These are phyloP conservation scores for Taphrina flavorubra DNA, from an alignment of 1,139 yeast genomes.

Conservation along the genomic window DNA sequence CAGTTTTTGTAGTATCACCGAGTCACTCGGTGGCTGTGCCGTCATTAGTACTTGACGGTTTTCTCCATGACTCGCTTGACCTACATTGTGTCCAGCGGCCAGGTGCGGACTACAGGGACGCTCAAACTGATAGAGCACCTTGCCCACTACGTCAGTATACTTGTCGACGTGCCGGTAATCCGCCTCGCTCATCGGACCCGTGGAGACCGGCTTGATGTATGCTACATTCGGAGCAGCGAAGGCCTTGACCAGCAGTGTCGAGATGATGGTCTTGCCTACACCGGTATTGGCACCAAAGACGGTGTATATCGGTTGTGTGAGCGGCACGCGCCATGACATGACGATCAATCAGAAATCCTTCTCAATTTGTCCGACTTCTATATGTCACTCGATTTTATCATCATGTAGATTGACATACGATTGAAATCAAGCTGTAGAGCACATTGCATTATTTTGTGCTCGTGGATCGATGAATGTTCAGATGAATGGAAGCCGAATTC, in stretches of 20 bases:
- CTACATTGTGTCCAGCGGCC: slow-evolving; percentile 45
- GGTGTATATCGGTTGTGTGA: slow-evolving; percentile 33
- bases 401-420: no score
- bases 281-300: slow-evolving; percentile 57
- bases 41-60: background rate
- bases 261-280: slow-evolving; percentile 49
- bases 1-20: slow-evolving; percentile 22
- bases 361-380: no score
- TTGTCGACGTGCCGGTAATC: slow-evolving; percentile 45
- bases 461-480: background rate
- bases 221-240: slow-evolving; percentile 43
- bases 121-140: slow-evolving; percentile 47
- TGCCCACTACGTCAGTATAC: slow-evolving; percentile 40
- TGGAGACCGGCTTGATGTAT: slow-evolving; percentile 49
- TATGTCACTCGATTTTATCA: no score
- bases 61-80: background rate
- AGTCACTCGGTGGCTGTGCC: slow-evolving; percentile 30
- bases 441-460: no score
- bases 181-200: slow-evolving; percentile 48
- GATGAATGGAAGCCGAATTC: background rate
- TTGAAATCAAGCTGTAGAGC: no score
- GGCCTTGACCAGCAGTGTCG: slow-evolving; percentile 46
- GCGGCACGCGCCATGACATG: slow-evolving; percentile 34
- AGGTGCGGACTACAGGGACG: slow-evolving; percentile 49
- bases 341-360: no score